Percentiles rank a stretch among this genome's conserved stretches.
Conservation (phyloP, 768 basidiomycete species). For the Guyanaporus albipodus region DNA sequence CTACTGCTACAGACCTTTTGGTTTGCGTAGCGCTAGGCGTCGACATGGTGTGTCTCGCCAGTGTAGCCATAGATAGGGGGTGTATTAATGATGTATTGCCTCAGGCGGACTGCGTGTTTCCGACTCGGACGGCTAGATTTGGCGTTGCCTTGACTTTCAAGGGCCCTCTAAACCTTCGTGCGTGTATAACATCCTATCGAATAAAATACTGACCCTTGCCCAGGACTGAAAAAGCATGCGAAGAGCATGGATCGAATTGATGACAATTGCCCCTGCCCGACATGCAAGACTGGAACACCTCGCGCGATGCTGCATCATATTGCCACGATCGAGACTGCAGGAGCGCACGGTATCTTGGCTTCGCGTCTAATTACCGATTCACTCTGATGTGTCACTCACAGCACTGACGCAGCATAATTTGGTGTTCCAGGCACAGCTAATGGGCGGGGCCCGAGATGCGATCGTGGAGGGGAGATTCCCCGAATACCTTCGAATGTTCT, state of each 20-base stretch:
- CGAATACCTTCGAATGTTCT: constrained; percentile 70
- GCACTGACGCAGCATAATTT: constrained; percentile 82
- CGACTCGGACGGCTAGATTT: constrained; percentile 88
- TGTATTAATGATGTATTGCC: background rate
- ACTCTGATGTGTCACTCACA: constrained; percentile 29
- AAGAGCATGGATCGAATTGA: constrained; percentile 73
- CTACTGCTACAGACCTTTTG: constrained; percentile 56
- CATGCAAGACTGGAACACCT: constrained; percentile 62
- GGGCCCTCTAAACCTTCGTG: constrained; percentile 83
- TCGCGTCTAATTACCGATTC: constrained; percentile 16
- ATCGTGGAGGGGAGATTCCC: constrained; percentile 79
- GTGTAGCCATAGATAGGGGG: background rate
- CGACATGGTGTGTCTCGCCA: constrained; percentile 64
- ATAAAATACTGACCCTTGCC: constrained; percentile 7
- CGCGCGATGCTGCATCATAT: constrained; percentile 75
- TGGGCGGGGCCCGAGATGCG: constrained; percentile 81
- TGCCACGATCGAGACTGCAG: constrained; percentile 74
- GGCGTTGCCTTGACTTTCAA: constrained; percentile 81
- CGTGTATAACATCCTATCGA: background rate
- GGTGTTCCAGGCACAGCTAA: constrained; percentile 80
- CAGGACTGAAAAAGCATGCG: constrained; percentile 59
- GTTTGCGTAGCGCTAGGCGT: constrained; percentile 91
- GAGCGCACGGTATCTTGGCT: constrained; percentile 66
- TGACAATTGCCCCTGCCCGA: constrained; percentile 78
- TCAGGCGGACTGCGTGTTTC: constrained; percentile 91